Conservation (phyloP, 176 grass and related monocot species). For the Stipa capillata region DNA sequence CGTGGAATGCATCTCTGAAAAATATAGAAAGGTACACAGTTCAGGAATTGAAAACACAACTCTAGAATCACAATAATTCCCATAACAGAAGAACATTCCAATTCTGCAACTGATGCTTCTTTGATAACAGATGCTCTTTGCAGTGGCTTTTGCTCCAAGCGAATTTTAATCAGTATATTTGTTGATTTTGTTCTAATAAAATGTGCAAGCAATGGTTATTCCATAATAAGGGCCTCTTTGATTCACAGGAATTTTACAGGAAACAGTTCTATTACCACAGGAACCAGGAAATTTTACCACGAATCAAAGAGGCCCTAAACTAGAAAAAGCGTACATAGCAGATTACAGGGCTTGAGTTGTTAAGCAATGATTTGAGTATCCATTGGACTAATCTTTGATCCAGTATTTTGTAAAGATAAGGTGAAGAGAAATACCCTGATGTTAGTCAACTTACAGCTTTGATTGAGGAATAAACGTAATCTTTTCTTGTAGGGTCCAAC, state of each 20-base stretch:
- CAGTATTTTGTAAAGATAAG: neutral
- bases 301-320: no score
- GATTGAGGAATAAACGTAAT: slow-evolving; percentile 70
- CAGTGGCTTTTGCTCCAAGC: neutral
- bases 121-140: neutral
- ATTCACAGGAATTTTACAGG: no score
- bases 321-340: no score
- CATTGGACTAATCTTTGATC: neutral
- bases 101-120: neutral
- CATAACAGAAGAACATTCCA: neutral
- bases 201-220: no score
- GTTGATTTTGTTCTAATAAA: neutral
- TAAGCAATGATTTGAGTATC: no score
- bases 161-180: neutral
- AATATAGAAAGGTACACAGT: slow-evolving; percentile 13
- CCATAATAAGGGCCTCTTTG: no score
- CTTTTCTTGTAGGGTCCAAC: slow-evolving; percentile 58
- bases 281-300: no score
- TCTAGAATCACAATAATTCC: neutral
- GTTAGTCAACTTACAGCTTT: slow-evolving; percentile 74
- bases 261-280: no score
- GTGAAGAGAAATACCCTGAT: neutral
- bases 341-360: no score
- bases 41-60: slow-evolving; percentile 18
- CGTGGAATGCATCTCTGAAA: slow-evolving; percentile 91